Evolutionary conservation across 805 yeast species (phyloP), one percentile per base, ranked within the genome.

Genomic region (Candida yuanshanica): DNA sequence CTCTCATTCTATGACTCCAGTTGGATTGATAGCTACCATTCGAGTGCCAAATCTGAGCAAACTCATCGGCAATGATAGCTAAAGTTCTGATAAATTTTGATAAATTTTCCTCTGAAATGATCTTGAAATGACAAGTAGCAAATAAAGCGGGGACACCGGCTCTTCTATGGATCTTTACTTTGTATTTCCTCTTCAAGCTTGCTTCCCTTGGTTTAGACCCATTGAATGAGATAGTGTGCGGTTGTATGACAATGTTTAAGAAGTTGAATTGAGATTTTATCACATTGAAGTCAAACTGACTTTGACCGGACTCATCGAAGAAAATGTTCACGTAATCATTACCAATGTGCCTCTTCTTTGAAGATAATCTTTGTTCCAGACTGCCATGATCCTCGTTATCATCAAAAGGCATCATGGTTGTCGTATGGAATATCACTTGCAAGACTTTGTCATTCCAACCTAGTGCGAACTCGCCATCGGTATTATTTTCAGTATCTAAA

Each of bases 321-420:
- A 74, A 88, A 20, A 88, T 77, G 54, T 82, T 84, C 42, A 88
- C 93, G 58, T 78, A 81, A 56, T 87, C 75, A 63, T 88, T 88
- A 7, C 96, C 96, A 47, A 88, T 83, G 57, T 88, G 96, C 41
- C 89, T 65, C 60, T 88, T 88, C 62, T 87, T 88, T 58, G 71
- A 56, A 13, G 79, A 71, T 22, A 61, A 66, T 14, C 55, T 55
- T 5, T 49, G 43, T 32, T 60, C 58, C 49, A 80, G 83, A 3
- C 55, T 53, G 2, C 18, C 31, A 4, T 42, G 37, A 20, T 59
- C 55, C 48, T 81, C 84, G 4, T 52, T 59, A 18, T 39, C 45
- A 29, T 48, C 50, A 37, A 70, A 66, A 3, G 90, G 88, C 95
- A 88, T 88, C 72, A 88, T 60, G 0, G 95, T 85, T 2, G 89